Percentiles rank a stretch among this genome's conserved stretches.
Conservation (phyloP, 306 rosid species). For the Rosa rugosa region DNA sequence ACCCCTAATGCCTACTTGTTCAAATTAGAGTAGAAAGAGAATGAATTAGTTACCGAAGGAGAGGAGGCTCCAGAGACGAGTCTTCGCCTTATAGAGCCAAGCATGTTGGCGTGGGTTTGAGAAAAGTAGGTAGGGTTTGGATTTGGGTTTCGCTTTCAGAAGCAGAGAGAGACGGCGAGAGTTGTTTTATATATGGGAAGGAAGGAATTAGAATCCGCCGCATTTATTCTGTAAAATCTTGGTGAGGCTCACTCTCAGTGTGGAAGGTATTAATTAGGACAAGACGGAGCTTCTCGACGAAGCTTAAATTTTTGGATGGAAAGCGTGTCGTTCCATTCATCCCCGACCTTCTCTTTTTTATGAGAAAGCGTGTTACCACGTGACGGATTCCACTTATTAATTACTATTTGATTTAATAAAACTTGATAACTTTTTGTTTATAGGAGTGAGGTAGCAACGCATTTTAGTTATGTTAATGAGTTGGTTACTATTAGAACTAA, state of each 20-base stretch:
- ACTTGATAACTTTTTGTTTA: no score
- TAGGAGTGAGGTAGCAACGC: no score
- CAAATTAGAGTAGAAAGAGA: background rate
- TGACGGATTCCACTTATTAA: no score
- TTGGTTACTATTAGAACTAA: no score
- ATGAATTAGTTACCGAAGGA: conserved; percentile 30
- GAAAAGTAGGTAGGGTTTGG: conserved; percentile 2
- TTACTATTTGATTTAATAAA: no score
- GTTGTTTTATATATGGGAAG: background rate
- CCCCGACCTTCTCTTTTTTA: no score
- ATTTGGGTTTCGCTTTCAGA: background rate
- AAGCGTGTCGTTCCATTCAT: background rate
- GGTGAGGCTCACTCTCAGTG: background rate
- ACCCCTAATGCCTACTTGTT: no score
- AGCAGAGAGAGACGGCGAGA: background rate
- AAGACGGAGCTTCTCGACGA: background rate
- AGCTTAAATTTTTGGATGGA: background rate
- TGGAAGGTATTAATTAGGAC: background rate
- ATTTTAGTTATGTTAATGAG: no score
- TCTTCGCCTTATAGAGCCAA: conserved; percentile 68
- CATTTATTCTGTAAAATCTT: background rate
- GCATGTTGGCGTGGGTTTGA: conserved; percentile 25
- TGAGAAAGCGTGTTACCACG: no score
- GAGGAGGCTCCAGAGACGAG: conserved; percentile 62
- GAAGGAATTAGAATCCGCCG: background rate